Evolutionary conservation across 768 basidiomycete species (phyloP).

Genomic region (Crucibulum laeve): DNA sequence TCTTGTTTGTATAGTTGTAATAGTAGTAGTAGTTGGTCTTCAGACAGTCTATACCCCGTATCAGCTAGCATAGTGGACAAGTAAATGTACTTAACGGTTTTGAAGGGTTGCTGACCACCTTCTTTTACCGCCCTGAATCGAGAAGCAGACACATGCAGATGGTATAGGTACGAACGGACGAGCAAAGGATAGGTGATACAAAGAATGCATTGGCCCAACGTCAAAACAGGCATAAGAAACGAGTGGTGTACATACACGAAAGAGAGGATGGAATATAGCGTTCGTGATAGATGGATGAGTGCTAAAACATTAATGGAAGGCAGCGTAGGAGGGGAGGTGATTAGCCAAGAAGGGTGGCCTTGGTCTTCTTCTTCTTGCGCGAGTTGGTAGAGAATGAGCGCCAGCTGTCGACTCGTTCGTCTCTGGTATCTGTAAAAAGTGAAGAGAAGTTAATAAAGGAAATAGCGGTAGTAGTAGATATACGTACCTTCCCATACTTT

Average conservation of each 20-base stretch:
- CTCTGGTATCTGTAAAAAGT: constrained; percentile 56
- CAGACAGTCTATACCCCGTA: constrained; percentile 6
- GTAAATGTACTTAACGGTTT: constrained; percentile 13
- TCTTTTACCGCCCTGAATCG: constrained; percentile 1
- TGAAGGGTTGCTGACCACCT: neutral
- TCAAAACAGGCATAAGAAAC: too few relatives aligned
- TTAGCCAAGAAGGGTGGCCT: constrained; percentile 64
- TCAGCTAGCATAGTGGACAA: constrained; percentile 10
- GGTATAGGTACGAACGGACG: constrained; percentile 7
- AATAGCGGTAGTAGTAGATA: neutral
- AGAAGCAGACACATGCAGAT: constrained; percentile 5
- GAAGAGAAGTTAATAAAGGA: neutral
- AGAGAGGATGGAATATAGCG: too few relatives aligned
- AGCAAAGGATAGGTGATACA: constrained; percentile 11
- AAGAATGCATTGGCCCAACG: too few relatives aligned
- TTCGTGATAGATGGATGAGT: too few relatives aligned
- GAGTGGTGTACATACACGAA: too few relatives aligned
- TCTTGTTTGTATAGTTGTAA: too few relatives aligned
- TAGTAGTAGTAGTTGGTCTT: too few relatives aligned
- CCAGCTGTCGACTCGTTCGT: constrained; percentile 84
- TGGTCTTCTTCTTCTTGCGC: constrained; percentile 84
- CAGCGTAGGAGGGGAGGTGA: constrained; percentile 4
- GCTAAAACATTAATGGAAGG: constrained; percentile 5
- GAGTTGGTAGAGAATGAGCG: constrained; percentile 59
- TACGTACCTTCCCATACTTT: constrained; percentile 81